A percentile compares a stretch with the other conserved stretches of the same genome.
Conservation (phyloP, 139 green algal species). For the Tetradesmus obliquus region DNA sequence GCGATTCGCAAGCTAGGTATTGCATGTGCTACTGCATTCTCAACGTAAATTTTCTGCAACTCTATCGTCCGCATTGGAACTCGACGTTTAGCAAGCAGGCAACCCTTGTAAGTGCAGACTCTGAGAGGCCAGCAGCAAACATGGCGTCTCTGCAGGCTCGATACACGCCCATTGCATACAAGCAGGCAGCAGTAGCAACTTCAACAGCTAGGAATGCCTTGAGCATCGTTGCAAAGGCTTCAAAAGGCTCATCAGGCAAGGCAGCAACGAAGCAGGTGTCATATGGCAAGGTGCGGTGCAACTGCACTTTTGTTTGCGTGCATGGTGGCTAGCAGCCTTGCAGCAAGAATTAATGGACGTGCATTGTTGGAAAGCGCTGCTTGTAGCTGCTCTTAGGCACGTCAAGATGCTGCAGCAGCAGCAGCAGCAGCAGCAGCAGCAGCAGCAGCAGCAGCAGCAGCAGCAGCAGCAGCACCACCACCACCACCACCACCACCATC, state of each 20-base stretch:
- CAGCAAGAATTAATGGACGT: no score
- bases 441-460: no score
- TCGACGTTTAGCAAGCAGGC: no score
- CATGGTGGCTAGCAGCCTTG: background rate
- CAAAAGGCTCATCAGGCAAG: background rate
- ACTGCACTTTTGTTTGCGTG: background rate
- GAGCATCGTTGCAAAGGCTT: background rate
- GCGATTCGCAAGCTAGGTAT: background rate
- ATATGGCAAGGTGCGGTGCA: background rate
- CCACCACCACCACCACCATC: no score
- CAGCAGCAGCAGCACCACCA: no score
- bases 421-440: no score
- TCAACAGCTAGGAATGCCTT: background rate
- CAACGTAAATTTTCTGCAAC: no score
- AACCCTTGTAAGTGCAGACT: background rate
- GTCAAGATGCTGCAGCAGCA: slow-evolving; percentile 45
- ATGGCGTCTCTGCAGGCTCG: background rate
- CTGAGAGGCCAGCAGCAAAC: background rate
- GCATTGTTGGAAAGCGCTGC: no score
- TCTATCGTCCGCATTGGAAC: no score
- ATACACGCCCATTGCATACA: background rate
- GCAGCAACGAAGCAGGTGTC: background rate
- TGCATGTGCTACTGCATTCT: no score
- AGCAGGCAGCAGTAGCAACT: background rate
- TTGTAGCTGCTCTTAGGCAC: no score